Conservation (phyloP, 108 stramenopile species). For the Licmophora abbreviata region DNA sequence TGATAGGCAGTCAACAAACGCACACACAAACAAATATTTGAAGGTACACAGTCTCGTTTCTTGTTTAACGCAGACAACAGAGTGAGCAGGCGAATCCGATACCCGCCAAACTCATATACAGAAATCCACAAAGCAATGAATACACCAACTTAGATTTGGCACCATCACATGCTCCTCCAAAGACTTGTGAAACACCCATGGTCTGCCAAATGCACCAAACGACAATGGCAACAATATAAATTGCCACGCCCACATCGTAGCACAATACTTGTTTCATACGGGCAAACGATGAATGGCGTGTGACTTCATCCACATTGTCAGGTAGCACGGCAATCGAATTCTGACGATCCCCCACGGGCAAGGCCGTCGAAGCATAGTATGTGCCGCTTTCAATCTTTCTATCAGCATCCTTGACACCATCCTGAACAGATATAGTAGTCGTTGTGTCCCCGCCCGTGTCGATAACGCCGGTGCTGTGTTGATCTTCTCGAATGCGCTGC, state of each 20-base stretch:
- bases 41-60: no score
- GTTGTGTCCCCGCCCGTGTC: constrained; percentile 3
- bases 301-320: not conserved
- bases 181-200: constrained; percentile 27
- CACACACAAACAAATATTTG: no score
- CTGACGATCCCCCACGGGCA: no score
- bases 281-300: constrained; percentile 13
- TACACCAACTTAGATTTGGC: constrained; percentile 7
- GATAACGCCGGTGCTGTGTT: not conserved
- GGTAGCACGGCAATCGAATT: constrained; percentile 2
- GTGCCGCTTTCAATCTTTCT: constrained; percentile 4
- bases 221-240: constrained; percentile 54
- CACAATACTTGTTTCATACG: constrained; percentile 60
- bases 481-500: constrained; percentile 16
- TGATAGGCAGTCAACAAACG: no score
- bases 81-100: constrained; percentile 49
- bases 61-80: no score
- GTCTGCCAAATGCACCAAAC: constrained; percentile 38
- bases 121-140: constrained; percentile 32
- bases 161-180: constrained; percentile 20
- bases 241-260: constrained; percentile 54
- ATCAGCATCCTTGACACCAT: not conserved
- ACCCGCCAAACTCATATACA: constrained; percentile 43
- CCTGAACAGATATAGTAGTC: constrained; percentile 1
- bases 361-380: constrained; percentile 11